A percentile compares a stretch with the other conserved stretches of the same genome.
Conservation (phyloP, 139 green algal genomes). For the Edaphochlamys debaryana region DNA sequence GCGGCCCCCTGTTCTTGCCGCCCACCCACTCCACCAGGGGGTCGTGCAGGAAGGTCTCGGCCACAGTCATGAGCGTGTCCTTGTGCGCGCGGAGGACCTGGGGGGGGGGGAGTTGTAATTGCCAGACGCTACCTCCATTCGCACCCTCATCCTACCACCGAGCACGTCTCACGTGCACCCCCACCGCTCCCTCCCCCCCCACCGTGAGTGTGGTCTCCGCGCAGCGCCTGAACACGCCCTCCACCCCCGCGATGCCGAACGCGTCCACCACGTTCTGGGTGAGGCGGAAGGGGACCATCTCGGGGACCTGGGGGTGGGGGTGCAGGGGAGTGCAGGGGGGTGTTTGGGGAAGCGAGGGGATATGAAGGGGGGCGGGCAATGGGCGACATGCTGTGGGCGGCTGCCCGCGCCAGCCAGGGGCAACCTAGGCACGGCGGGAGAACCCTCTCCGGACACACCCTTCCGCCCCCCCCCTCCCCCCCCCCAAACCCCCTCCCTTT, state of each 20-base stretch:
- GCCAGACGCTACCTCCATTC: not conserved
- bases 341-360: too few relatives aligned
- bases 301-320: constrained; percentile 70
- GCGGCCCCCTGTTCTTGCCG: not conserved
- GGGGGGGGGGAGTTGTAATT: not conserved
- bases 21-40: constrained; percentile 94
- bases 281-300: constrained; percentile 97
- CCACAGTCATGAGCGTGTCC: constrained; percentile 88
- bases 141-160: too few relatives aligned
- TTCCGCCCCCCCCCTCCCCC: too few relatives aligned
- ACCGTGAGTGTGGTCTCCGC: constrained; percentile 91
- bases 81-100: constrained; percentile 82
- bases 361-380: too few relatives aligned
- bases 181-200: not conserved
- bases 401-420: too few relatives aligned
- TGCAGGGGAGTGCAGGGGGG: too few relatives aligned
- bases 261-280: constrained; percentile 98
- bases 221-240: constrained; percentile 88
- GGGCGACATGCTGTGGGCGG: too few relatives aligned
- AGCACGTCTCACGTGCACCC: not conserved
- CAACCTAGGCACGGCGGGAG: too few relatives aligned
- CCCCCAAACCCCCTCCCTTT: too few relatives aligned
- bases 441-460: too few relatives aligned
- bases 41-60: constrained; percentile 98
- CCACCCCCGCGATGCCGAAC: constrained; percentile 89